Evolutionary conservation across 140 eudicot species (phyloP).

Genomic region (Flaveria floridana): DNA sequence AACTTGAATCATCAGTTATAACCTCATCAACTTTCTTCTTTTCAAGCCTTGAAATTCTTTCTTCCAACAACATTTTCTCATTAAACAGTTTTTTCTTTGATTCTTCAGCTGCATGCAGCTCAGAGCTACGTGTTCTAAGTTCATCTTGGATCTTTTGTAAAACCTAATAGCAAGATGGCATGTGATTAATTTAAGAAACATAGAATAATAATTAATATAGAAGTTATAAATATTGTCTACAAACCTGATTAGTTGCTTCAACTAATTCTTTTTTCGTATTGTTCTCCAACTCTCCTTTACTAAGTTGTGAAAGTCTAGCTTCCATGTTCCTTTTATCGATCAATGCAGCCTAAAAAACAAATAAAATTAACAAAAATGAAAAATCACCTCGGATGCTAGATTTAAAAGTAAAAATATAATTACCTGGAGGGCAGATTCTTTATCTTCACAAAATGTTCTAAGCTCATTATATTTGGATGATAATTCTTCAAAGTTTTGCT

Average conservation of each 20-base stretch:
- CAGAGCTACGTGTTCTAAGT: slow-evolving; percentile 58
- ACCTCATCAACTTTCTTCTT: slow-evolving; percentile 77
- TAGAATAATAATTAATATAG: not conserved
- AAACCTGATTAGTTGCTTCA: slow-evolving; percentile 84
- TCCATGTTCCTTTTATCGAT: slow-evolving; percentile 68
- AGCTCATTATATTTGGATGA: slow-evolving; percentile 52
- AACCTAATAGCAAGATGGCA: slow-evolving; percentile 42
- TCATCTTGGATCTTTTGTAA: slow-evolving; percentile 82
- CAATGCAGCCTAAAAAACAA: slow-evolving; percentile 48
- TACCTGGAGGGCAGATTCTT: slow-evolving; percentile 81
- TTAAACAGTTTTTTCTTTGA: slow-evolving; percentile 60
- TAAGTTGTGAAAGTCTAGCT: slow-evolving; percentile 61
- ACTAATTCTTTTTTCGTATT: slow-evolving; percentile 72
- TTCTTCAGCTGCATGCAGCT: slow-evolving; percentile 82
- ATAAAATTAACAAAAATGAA: not conserved
- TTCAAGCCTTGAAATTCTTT: slow-evolving; percentile 58
- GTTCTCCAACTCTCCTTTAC: slow-evolving; percentile 62
- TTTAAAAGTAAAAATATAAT: not conserved
- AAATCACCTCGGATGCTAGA: not conserved
- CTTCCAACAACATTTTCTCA: slow-evolving; percentile 74
- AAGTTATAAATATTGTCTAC: not conserved
- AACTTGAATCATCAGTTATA: slow-evolving; percentile 17
- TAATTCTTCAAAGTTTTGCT: slow-evolving; percentile 57
- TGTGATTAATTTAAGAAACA: slow-evolving; percentile 8
- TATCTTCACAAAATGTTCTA: slow-evolving; percentile 59